Evolutionary conservation across 495 filamentous ascomycete species (phyloP).

Genomic region (Daldinia bambusicola): DNA sequence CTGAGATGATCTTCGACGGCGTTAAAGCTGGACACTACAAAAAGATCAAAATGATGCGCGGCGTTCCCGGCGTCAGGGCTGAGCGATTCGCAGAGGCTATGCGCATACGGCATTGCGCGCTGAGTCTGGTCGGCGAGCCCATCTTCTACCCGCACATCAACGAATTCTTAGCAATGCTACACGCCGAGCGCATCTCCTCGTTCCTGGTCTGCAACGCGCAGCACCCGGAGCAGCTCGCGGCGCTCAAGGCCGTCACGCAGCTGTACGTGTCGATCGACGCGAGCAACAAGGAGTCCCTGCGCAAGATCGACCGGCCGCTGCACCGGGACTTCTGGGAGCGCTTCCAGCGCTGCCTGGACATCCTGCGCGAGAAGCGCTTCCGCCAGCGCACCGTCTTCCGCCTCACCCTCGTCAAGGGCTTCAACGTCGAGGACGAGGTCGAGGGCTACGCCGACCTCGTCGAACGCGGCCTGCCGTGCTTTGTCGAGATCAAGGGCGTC

Average conservation of each 20-base stretch:
- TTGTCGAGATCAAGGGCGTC: conserved; percentile 95
- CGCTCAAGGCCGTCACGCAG: conserved; percentile 85
- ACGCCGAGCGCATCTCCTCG: conserved; percentile 85
- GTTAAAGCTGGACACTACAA: conserved; percentile 92
- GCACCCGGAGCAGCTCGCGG: conserved; percentile 88
- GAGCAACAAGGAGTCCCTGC: conserved; percentile 85
- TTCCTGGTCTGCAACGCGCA: conserved; percentile 99
- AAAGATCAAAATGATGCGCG: conserved; percentile 97
- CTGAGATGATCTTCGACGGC: conserved; percentile 86
- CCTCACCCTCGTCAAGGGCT: conserved; percentile 90
- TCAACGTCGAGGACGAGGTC: conserved; percentile 94
- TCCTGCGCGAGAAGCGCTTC: conserved; percentile 81
- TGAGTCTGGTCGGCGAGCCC: conserved; percentile 91
- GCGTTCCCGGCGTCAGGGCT: conserved; percentile 89
- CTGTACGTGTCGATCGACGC: conserved; percentile 97
- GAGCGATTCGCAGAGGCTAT: conserved; percentile 94
- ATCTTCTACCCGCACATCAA: conserved; percentile 99
- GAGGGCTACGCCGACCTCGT: conserved; percentile 91
- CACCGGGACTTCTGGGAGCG: conserved; percentile 98
- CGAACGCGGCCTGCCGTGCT: conserved; percentile 82
- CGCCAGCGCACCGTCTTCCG: conserved; percentile 93
- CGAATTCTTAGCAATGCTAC: conserved; percentile 82
- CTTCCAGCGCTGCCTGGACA: conserved; percentile 89
- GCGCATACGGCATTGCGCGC: conserved; percentile 89
- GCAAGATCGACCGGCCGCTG: conserved; percentile 87